phyloP scores from a whole-genome alignment of 805 yeast species.

The Blastobotrys chiropterorum region DNA sequence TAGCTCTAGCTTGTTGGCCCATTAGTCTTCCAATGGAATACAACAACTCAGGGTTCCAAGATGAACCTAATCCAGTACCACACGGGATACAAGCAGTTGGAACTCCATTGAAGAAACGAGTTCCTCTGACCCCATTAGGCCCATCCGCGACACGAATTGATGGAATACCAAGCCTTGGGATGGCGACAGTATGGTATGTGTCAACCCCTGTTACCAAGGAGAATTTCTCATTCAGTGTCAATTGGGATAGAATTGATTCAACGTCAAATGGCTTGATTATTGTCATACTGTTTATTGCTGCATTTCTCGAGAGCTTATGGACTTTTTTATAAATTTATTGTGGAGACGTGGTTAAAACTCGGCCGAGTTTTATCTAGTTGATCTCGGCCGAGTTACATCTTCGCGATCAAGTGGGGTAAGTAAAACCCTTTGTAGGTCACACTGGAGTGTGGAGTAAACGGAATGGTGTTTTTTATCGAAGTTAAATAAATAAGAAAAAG shows the following conservation, averaged over 20 bases:
- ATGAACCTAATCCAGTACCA: conserved; percentile 54
- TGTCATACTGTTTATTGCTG: background rate
- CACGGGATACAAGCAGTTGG: conserved; percentile 56
- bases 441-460: too few species aligned
- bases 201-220: conserved; percentile 38
- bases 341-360: too few species aligned
- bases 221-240: conserved; percentile 28
- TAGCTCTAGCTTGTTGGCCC: conserved; percentile 49
- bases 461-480: too few species aligned
- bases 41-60: conserved; percentile 47
- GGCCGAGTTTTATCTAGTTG: background rate
- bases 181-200: conserved; percentile 44
- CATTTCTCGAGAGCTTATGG: background rate
- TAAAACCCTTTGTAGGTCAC: too few species aligned
- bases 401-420: background rate
- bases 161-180: conserved; percentile 39
- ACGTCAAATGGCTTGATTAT: conserved; percentile 6
- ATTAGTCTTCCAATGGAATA: conserved; percentile 43
- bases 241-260: conserved; percentile 16
- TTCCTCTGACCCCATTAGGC: conserved; percentile 60
- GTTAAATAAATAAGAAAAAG: background rate
- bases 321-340: too few species aligned
- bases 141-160: conserved; percentile 49
- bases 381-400: background rate
- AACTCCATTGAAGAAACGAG: conserved; percentile 44